Conservation (phyloP, 306 rosid species). For the Calophaca sinica region DNA sequence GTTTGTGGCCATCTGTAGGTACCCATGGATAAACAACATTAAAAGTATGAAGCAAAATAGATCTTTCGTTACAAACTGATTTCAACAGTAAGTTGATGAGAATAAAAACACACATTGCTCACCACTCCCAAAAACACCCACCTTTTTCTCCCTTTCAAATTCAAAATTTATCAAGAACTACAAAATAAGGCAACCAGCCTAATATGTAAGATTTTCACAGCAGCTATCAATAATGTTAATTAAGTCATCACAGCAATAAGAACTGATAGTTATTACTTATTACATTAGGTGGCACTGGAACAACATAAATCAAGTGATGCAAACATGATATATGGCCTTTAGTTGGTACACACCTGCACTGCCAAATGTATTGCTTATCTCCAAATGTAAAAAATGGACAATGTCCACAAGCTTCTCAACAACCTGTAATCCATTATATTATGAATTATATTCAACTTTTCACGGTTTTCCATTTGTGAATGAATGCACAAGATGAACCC, state of each 20-base stretch:
- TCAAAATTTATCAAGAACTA: not conserved
- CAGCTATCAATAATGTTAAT: constrained; percentile 8
- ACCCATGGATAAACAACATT: constrained; percentile 42
- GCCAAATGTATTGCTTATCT: constrained; percentile 65
- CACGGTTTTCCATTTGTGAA: constrained; percentile 17
- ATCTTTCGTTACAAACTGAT: constrained; percentile 24
- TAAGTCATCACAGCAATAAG: not conserved
- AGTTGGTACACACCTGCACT: constrained; percentile 58
- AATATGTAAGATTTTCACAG: constrained; percentile 10
- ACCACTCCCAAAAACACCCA: not conserved
- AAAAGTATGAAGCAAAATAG: constrained; percentile 15
- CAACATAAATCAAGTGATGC: constrained; percentile 27
- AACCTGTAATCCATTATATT: constrained; percentile 64
- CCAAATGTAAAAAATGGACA: constrained; percentile 67
- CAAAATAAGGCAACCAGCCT: constrained; percentile 12
- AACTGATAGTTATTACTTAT: not conserved
- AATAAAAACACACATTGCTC: not conserved
- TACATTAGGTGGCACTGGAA: constrained; percentile 26
- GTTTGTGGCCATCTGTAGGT: constrained; percentile 57
- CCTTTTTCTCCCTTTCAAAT: not conserved
- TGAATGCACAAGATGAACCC: constrained; percentile 28
- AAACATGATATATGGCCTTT: constrained; percentile 26
- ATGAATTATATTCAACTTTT: constrained; percentile 10
- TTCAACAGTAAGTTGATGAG: constrained; percentile 25
- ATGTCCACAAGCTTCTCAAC: constrained; percentile 81